Percentiles rank a stretch among this genome's conserved stretches.
Conservation (phyloP, 495 filamentous ascomycete species). For the Tuber borchii region DNA sequence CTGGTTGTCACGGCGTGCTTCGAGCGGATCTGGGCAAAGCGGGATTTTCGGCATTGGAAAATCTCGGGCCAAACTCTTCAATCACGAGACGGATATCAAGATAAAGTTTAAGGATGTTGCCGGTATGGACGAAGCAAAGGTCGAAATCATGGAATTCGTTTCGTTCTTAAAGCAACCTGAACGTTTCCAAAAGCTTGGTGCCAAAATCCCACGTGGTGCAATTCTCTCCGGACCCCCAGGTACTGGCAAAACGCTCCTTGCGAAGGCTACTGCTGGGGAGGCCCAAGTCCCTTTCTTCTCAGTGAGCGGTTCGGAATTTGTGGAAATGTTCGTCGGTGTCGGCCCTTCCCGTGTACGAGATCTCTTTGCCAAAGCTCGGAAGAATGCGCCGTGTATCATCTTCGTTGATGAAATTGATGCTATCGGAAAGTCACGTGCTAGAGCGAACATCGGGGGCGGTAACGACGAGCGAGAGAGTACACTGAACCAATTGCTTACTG, state of each 20-base stretch:
- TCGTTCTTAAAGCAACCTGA: slow-evolving; percentile 88
- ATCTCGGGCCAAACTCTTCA: slow-evolving; percentile 92
- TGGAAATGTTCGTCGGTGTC: slow-evolving; percentile 99
- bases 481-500: slow-evolving; percentile 94
- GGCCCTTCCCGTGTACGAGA: slow-evolving; percentile 92
- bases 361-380: slow-evolving; percentile 87
- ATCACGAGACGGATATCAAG: slow-evolving; percentile 91
- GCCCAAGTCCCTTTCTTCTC: slow-evolving; percentile 97
- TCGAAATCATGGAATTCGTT: slow-evolving; percentile 99
- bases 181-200: slow-evolving; percentile 83
- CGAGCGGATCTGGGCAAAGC: slow-evolving; percentile 57
- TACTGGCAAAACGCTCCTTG: slow-evolving; percentile 95
- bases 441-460: slow-evolving; percentile 65
- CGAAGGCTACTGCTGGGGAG: slow-evolving; percentile 95
- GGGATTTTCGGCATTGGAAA: slow-evolving; percentile 93
- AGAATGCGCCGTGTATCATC: slow-evolving; percentile 96
- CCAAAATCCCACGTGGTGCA: slow-evolving; percentile 94
- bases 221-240: slow-evolving; percentile 94
- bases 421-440: slow-evolving; percentile 79
- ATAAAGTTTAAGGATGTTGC: slow-evolving; percentile 96
- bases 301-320: slow-evolving; percentile 96
- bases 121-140: slow-evolving; percentile 97
- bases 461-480: slow-evolving; percentile 96
- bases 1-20: slow-evolving; percentile 61
- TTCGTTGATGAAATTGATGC: slow-evolving; percentile 99